Base-by-base conservation (phyloP, 1,139 yeast species). In the Suhomyces terraborum region DNA sequence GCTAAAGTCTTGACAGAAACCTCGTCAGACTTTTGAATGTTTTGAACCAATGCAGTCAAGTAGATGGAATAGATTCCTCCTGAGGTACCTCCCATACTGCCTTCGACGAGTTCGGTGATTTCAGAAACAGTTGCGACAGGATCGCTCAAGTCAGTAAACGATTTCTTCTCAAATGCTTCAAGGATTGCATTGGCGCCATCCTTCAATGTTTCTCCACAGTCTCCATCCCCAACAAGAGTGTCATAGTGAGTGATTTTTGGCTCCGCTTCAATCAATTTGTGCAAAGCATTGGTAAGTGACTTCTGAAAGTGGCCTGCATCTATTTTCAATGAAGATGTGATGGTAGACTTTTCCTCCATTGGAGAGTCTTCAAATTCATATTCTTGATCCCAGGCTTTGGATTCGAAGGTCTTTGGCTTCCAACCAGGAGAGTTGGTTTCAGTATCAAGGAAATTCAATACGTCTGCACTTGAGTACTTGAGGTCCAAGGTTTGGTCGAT, bases 41-140 rank as follows among this genome's bases (percentile, higher is more conserved):
- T 49, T 43, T 67, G 66, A 4, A 62, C 80, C 43, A 85, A 69
- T 1, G 89, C 85, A 17, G 87, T 77, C 48, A 91, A 73, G 64
- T 72, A 88, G 43, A 91, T 91, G 3, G 96, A 85, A 61, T 89
- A 91, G 33, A 91, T 66, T 0, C 97, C 98, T 40, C 98, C 98
- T 1, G 95, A 87, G 0, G 98, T 91, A 36, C 98, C 98, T 39
- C 97, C 98, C 98, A 91, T 91, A 24, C 81, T 82, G 41, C 82
- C 84, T 58, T 91, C 97, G 16, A 89, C 88, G 21, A 85, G 63
- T 18, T 57, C 60, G 10, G 96, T 88, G 40, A 73, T 69, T 17
- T 49, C 54, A 4, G 67, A 56, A 36, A 88, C 61, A 0, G 86
- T 75, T 16, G 68, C 64, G 10, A 70, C 73, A 1, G 77, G 77